Evolutionary conservation across 345 rosid species (phyloP), one percentile per base, ranked within the genome.

Genomic region (Turritis glabra): DNA sequence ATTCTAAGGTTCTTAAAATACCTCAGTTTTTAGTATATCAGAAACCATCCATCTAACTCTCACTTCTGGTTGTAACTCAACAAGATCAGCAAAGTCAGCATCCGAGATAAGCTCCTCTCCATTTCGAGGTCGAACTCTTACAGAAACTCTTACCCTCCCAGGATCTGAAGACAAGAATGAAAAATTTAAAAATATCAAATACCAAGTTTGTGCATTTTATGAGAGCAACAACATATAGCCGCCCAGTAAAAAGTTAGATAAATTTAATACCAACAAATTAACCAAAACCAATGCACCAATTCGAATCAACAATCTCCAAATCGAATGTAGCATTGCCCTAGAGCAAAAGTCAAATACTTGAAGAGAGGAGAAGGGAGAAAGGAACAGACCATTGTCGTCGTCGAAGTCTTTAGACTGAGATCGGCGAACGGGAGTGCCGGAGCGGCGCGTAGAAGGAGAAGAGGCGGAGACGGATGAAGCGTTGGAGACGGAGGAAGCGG

Each of bases 31-130:
- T 23, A 29, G 12, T 40, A 13, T 40, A 3, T 40, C 35, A n/a
- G n/a, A n/a, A n/a, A n/a, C n/a, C n/a, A n/a, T n/a, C n/a, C n/a
- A n/a, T 44, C 5, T 12, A 17, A 71, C 73, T 68, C 73, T 68
- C 21, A 93, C 98, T 92, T 94, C 95, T 6, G 97, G 97, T 71
- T 87, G 94, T 82, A 86, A 80, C 68, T 94, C 98, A 27, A 94
- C 91, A 55, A 91, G 89, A 75, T 89, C 93, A 61, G 87, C 80
- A 81, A 85, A 94, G 77, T 91, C 97, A 77, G 91, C 92, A 73
- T 91, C 97, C 2, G 82, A 83, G 71, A 80, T 52, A 48, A 88
- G 93, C 79, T 91, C 96, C 52, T 89, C 92, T 0, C 84, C 80
- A 52, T 85, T 88, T 77, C 82, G 89, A 38, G 97, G 98, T 43